These are phyloP conservation scores for Colletotrichum destructivum DNA, from an alignment of 2,329 filamentous ascomycete genomes.

Conservation along the genomic window DNA sequence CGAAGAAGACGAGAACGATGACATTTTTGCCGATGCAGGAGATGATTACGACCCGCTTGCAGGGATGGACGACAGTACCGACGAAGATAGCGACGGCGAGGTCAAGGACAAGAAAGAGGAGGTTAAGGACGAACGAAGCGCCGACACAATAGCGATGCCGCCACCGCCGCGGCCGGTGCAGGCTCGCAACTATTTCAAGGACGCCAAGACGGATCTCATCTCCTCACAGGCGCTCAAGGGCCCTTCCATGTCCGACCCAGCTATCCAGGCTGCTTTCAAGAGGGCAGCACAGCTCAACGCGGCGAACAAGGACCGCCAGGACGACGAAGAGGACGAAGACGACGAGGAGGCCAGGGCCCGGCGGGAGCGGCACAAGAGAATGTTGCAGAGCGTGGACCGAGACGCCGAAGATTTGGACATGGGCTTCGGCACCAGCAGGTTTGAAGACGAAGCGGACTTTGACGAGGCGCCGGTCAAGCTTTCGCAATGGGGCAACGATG, in stretches of 20 bases:
- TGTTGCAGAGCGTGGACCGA: constrained; percentile 81
- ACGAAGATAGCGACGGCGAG: constrained; percentile 59
- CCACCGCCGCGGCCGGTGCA: constrained; percentile 61
- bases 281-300: constrained; percentile 80
- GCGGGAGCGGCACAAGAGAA: constrained; percentile 79
- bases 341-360: constrained; percentile 67
- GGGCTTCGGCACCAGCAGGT: constrained; percentile 90
- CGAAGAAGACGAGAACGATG: constrained; percentile 69
- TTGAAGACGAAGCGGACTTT: constrained; percentile 89
- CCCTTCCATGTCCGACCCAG: constrained; percentile 79
- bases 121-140: constrained; percentile 37
- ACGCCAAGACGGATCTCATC: constrained; percentile 68
- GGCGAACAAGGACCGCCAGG: constrained; percentile 50
- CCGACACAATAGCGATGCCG: constrained; percentile 56
- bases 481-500: constrained; percentile 72
- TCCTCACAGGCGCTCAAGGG: constrained; percentile 66
- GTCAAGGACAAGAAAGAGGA: constrained; percentile 47
- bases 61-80: constrained; percentile 64
- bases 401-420: constrained; percentile 95
- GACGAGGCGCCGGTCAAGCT: constrained; percentile 79
- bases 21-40: constrained; percentile 77
- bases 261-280: constrained; percentile 86
- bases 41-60: constrained; percentile 79
- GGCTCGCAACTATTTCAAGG: constrained; percentile 75
- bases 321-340: constrained; percentile 57